A percentile compares a stretch with the other conserved stretches of the same genome.
Evolutionary conservation across 2,329 filamentous ascomycete genomes (phyloP).

Genomic region (Fusarium transvaalense): DNA sequence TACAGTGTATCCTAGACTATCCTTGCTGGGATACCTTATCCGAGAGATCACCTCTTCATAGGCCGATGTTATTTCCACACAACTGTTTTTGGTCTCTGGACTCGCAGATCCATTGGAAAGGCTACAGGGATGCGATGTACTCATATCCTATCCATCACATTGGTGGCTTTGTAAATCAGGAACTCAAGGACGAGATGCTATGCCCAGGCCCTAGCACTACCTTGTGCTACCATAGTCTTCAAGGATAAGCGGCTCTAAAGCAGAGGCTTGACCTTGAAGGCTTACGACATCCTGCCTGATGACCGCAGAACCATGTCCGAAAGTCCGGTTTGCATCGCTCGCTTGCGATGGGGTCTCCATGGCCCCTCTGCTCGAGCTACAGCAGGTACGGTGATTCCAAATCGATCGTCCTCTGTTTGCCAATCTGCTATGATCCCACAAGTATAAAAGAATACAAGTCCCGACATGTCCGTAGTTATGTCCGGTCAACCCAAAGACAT

Average conservation of each 20-base stretch:
- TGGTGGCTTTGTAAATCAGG: conserved; percentile 5
- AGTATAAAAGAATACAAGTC: conserved; percentile 26
- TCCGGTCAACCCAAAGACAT: not conserved
- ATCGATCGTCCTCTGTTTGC: not conserved
- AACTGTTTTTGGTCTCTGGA: not conserved
- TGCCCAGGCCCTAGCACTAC: conserved; percentile 18
- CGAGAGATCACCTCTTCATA: not conserved
- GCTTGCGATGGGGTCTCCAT: conserved; percentile 1
- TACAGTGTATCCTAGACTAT: not conserved
- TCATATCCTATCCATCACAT: conserved; percentile 13
- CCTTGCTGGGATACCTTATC: conserved; percentile 7
- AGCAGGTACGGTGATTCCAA: not conserved
- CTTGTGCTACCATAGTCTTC: conserved; percentile 10
- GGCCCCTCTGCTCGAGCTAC: not conserved
- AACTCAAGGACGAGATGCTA: not conserved
- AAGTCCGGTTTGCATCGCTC: conserved; percentile 19
- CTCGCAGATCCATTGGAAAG: not conserved
- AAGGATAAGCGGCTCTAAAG: conserved; percentile 1
- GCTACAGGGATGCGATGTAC: conserved; percentile 10
- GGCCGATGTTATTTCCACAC: not conserved
- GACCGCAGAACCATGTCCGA: conserved; percentile 14
- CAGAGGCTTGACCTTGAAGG: not conserved
- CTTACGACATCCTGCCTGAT: conserved; percentile 13
- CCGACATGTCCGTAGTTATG: not conserved
- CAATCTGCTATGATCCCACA: not conserved